Percentiles rank a stretch among this genome's conserved stretches.
Conservation (phyloP, 1,139 yeast genomes). For the Keqinozyma sinolaborantium region DNA sequence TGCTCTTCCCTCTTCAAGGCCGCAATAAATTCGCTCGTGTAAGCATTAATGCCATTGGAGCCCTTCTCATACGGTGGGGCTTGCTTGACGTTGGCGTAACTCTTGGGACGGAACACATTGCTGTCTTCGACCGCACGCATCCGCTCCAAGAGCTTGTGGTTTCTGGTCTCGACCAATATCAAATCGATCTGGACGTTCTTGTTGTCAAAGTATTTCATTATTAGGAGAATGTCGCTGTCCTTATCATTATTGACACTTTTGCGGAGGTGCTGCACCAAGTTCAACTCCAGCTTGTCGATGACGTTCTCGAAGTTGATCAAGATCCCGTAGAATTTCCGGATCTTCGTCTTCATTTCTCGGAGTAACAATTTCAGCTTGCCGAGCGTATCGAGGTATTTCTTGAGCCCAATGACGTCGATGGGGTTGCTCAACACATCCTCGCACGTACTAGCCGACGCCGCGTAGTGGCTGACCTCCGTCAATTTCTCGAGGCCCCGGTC, state of each 20-base stretch:
- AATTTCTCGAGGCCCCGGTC: constrained; percentile 60
- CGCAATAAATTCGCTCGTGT: constrained; percentile 49
- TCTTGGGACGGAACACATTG: constrained; percentile 8
- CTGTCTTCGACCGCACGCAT: constrained; percentile 25
- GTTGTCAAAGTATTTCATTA: constrained; percentile 43
- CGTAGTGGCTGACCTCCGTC: constrained; percentile 62
- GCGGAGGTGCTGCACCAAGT: constrained; percentile 32
- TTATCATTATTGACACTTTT: constrained; percentile 14
- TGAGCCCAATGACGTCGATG: constrained; percentile 36
- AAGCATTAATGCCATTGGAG: constrained; percentile 54
- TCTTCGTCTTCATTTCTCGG: constrained; percentile 31
- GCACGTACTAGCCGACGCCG: constrained; percentile 53
- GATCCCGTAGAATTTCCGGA: constrained; percentile 49
- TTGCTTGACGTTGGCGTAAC: constrained; percentile 25
- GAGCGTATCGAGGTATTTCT: constrained; percentile 36
- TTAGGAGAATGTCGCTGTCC: constrained; percentile 21
- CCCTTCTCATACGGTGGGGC: constrained; percentile 57
- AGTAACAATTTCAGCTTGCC: constrained; percentile 29
- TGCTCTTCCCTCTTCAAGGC: constrained; percentile 48
- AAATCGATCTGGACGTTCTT: constrained; percentile 31
- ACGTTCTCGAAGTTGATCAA: constrained; percentile 43
- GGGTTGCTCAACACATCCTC: constrained; percentile 41
- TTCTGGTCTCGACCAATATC: constrained; percentile 43
- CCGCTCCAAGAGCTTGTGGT: constrained; percentile 42
- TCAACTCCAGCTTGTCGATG: constrained; percentile 44